Conservation (phyloP, 2,329 filamentous ascomycete genomes). For the Alternaria novae-zelandiae region DNA sequence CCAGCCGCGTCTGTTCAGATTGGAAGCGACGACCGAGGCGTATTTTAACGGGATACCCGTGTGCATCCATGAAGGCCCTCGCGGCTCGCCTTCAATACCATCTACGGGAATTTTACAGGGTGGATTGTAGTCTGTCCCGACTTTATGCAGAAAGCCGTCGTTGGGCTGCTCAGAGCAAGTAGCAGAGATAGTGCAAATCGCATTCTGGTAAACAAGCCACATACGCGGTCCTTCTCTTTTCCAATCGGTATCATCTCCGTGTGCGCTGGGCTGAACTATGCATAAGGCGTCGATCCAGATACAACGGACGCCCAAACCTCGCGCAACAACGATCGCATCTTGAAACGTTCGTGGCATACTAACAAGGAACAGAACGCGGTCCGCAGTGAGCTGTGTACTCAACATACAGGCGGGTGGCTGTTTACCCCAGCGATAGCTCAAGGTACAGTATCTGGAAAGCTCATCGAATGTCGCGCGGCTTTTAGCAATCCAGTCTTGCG, state of each 20-base stretch:
- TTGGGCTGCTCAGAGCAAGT: background rate
- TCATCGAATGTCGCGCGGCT: too few relatives aligned
- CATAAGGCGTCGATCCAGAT: background rate
- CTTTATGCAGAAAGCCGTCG: background rate
- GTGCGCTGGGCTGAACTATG: background rate
- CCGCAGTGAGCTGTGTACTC: accelerated
- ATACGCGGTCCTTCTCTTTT: background rate
- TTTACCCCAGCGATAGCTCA: too few relatives aligned
- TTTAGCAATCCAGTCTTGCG: too few relatives aligned
- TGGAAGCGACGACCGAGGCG: too few relatives aligned
- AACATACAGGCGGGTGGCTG: too few relatives aligned
- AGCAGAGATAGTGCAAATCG: background rate
- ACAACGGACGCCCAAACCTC: background rate
- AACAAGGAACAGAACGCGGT: accelerated
- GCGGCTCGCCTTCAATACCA: too few relatives aligned
- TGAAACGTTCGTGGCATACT: background rate
- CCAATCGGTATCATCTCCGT: background rate
- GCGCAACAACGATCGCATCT: background rate
- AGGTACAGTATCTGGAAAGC: too few relatives aligned
- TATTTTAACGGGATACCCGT: too few relatives aligned
- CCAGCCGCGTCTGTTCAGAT: too few relatives aligned
- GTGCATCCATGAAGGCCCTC: too few relatives aligned
- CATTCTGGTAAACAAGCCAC: background rate
- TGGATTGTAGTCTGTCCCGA: background rate
- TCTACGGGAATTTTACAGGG: too few relatives aligned